Conservation (phyloP, 2,329 filamentous ascomycete species). For the Apiospora saccharicola region DNA sequence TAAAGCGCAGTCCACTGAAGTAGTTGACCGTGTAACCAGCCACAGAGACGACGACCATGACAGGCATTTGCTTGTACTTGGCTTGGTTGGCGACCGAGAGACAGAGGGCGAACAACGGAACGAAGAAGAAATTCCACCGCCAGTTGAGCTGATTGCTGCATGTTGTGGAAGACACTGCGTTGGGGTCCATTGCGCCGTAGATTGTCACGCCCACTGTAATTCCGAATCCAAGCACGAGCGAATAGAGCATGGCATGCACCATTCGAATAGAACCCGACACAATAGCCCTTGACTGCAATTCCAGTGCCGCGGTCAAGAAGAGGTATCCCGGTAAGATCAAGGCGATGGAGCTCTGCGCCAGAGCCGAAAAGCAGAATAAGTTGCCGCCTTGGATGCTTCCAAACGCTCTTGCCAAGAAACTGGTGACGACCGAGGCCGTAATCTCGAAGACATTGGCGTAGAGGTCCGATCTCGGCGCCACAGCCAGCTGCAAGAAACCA, state of each 20-base stretch:
- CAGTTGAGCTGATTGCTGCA: conserved; percentile 41
- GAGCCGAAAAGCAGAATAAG: conserved; percentile 70
- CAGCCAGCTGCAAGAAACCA: conserved; percentile 73
- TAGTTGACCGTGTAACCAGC: conserved; percentile 80
- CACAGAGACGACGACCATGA: conserved; percentile 78
- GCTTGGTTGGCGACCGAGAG: conserved; percentile 76
- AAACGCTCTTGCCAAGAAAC: conserved; percentile 68
- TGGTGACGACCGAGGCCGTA: conserved; percentile 65
- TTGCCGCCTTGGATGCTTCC: conserved; percentile 61
- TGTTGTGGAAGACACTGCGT: conserved; percentile 45
- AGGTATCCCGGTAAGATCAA: conserved; percentile 72
- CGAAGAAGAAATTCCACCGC: conserved; percentile 71
- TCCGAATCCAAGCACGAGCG: conserved; percentile 75
- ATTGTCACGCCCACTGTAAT: conserved; percentile 61
- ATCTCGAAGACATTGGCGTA: conserved; percentile 74
- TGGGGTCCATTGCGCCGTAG: conserved; percentile 53
- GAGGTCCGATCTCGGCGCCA: conserved; percentile 73
- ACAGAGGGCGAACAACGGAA: conserved; percentile 75
- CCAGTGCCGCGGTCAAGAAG: conserved; percentile 60
- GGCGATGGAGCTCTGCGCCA: conserved; percentile 70
- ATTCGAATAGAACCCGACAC: conserved; percentile 76
- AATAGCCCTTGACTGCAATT: conserved; percentile 73
- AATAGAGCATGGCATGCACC: conserved; percentile 79
- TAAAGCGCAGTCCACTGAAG: conserved; percentile 71
- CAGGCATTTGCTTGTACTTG: conserved; percentile 80